Percentiles rank a stretch among this genome's conserved stretches.
Evolutionary conservation across 176 grass and related monocot genomes (phyloP).

Genomic region (Aegilops tauschii): DNA sequence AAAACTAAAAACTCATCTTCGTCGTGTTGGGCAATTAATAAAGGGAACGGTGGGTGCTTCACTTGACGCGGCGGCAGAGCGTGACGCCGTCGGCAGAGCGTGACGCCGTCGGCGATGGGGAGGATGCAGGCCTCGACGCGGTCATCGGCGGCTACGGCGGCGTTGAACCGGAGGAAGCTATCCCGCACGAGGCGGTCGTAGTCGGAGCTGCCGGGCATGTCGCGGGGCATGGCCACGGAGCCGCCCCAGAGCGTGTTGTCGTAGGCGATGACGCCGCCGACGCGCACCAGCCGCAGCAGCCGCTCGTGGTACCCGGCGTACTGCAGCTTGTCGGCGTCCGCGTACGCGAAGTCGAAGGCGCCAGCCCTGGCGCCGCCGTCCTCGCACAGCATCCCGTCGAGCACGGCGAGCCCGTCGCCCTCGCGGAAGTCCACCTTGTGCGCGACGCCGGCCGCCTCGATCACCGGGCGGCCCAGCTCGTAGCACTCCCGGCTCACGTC

Average conservation of each 20-base stretch:
- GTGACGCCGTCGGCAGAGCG: slow-evolving; percentile 2
- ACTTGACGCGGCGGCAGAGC: neutral
- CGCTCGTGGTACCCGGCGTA: slow-evolving; percentile 48
- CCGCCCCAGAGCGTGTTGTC: slow-evolving; percentile 58
- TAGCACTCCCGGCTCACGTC: slow-evolving; percentile 50
- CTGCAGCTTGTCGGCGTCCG: neutral
- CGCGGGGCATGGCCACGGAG: slow-evolving; percentile 28
- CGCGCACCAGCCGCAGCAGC: slow-evolving; percentile 46
- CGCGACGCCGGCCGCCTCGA: slow-evolving; percentile 59
- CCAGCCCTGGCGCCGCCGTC: slow-evolving; percentile 17
- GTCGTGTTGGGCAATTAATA: too few relatives aligned
- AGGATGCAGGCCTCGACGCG: slow-evolving; percentile 3
- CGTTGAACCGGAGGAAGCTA: neutral
- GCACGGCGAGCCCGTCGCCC: slow-evolving; percentile 33
- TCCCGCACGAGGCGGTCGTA: neutral
- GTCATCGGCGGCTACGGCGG: neutral
- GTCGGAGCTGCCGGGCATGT: slow-evolving; percentile 25
- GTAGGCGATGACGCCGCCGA: slow-evolving; percentile 54
- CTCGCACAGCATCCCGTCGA: slow-evolving; percentile 16
- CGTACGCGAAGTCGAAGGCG: slow-evolving; percentile 18
- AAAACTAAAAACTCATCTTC: too few relatives aligned
- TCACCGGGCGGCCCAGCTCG: slow-evolving; percentile 48
- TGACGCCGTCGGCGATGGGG: neutral
- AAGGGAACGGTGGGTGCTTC: neutral
- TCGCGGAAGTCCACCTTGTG: slow-evolving; percentile 71